Percentiles rank a stretch among this genome's conserved stretches.
These are phyloP conservation scores for Geotrichum citri-aurantii DNA, from an alignment of 1,139 yeast species.

Conservation along the genomic window DNA sequence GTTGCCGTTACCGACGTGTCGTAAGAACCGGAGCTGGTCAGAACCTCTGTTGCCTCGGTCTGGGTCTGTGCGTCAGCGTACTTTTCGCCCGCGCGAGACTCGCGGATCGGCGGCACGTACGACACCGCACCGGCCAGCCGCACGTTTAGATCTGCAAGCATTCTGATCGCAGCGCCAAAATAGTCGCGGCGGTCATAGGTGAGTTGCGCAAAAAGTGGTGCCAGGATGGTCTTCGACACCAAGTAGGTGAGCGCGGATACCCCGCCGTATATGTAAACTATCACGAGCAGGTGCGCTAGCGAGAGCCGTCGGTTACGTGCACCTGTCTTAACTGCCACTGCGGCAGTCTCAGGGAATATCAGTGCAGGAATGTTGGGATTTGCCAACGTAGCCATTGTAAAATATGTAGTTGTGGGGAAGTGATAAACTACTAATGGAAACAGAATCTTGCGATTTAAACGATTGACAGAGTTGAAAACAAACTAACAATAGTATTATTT, in stretches of 20 bases:
- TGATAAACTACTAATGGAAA: too few species aligned
- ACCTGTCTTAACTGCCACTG: slow-evolving; percentile 5
- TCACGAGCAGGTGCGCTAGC: slow-evolving; percentile 28
- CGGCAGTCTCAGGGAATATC: slow-evolving; percentile 26
- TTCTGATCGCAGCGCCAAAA: slow-evolving; percentile 26
- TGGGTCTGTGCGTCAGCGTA: slow-evolving; percentile 33
- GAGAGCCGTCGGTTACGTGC: slow-evolving; percentile 21
- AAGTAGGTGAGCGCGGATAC: slow-evolving; percentile 31
- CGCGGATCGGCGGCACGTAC: slow-evolving; percentile 25
- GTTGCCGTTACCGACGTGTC: slow-evolving; percentile 11
- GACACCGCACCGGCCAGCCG: slow-evolving; percentile 23
- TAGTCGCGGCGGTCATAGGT: slow-evolving; percentile 33
- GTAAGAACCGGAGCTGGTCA: neutral
- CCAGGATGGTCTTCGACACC: slow-evolving; percentile 32
- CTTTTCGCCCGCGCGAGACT: slow-evolving; percentile 21
- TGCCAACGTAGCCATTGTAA: neutral
- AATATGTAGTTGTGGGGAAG: neutral
- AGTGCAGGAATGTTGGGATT: slow-evolving; percentile 15
- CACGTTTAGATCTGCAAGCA: slow-evolving; percentile 23
- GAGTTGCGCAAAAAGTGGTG: slow-evolving; percentile 35
- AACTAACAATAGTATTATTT: too few species aligned
- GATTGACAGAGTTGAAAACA: too few species aligned
- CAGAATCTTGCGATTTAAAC: too few species aligned
- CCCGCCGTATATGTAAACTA: slow-evolving; percentile 36
- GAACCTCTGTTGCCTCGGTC: slow-evolving; percentile 21